Evolutionary conservation across 2,329 filamentous ascomycete species (phyloP).

Genomic region (Hypoxylon sp.): DNA sequence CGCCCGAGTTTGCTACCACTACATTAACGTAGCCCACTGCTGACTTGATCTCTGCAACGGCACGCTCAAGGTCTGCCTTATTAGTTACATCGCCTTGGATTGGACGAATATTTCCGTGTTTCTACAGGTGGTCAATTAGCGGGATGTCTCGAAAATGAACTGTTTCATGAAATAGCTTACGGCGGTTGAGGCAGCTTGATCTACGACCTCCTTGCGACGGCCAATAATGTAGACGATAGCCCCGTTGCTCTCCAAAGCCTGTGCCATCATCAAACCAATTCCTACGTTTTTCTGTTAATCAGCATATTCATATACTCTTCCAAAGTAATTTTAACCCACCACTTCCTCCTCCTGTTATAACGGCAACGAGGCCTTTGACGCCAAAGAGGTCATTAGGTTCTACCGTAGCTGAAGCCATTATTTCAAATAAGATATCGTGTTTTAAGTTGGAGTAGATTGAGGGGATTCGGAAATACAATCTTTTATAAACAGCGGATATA

Average conservation of each 20-base stretch:
- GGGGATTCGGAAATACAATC: not conserved
- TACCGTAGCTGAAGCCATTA: constrained; percentile 46
- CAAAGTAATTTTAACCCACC: constrained; percentile 52
- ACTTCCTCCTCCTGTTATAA: constrained; percentile 69
- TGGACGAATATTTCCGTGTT: constrained; percentile 50
- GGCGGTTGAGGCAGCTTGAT: constrained; percentile 57
- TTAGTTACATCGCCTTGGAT: constrained; percentile 54
- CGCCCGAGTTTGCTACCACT: constrained; percentile 71
- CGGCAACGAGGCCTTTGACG: constrained; percentile 66
- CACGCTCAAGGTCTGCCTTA: constrained; percentile 66
- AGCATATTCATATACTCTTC: not conserved
- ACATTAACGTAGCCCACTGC: constrained; percentile 72
- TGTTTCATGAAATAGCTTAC: constrained; percentile 43
- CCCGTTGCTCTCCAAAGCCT: constrained; percentile 65
- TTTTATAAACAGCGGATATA: not conserved
- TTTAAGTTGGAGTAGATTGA: not conserved
- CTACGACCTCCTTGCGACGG: constrained; percentile 61
- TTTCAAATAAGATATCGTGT: not conserved
- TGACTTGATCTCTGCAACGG: constrained; percentile 66
- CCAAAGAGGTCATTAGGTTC: constrained; percentile 59
- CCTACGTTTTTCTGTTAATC: constrained; percentile 54
- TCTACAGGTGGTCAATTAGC: constrained; percentile 39
- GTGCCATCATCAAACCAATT: constrained; percentile 66
- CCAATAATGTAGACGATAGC: constrained; percentile 68
- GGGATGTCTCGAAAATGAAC: constrained; percentile 38